These are phyloP conservation scores for Aspergillus alliaceus DNA, from an alignment of 2,329 filamentous ascomycete species.

Conservation along the genomic window DNA sequence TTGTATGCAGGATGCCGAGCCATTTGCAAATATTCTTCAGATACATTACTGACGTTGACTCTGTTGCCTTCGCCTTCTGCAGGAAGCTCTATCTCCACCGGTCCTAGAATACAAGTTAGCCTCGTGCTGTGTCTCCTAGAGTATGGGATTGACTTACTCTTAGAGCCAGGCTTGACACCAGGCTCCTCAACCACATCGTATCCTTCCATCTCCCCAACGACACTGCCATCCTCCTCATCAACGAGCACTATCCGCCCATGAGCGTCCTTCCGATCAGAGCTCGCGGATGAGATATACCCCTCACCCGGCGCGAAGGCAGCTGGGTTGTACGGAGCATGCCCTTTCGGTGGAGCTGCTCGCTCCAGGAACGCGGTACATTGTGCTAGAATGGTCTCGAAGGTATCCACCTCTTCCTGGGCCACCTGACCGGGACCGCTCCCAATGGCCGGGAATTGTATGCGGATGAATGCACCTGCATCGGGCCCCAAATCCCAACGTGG, in stretches of 20 bases:
- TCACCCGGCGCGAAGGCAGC: slow-evolving; percentile 76
- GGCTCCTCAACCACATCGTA: slow-evolving; percentile 78
- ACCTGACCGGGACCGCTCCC: slow-evolving; percentile 65
- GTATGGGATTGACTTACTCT: slow-evolving; percentile 60
- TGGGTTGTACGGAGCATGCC: slow-evolving; percentile 68
- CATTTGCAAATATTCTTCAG: slow-evolving; percentile 67
- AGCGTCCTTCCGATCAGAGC: slow-evolving; percentile 31
- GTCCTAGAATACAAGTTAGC: slow-evolving; percentile 34
- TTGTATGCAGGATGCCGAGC: slow-evolving; percentile 88
- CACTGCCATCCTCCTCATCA: slow-evolving; percentile 93
- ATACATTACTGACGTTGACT: slow-evolving; percentile 49
- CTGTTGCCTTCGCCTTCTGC: slow-evolving; percentile 47
- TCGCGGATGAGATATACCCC: slow-evolving; percentile 60
- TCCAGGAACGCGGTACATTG: slow-evolving; percentile 96
- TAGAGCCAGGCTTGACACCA: slow-evolving; percentile 78
- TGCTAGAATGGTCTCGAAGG: slow-evolving; percentile 96
- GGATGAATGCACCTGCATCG: slow-evolving; percentile 84
- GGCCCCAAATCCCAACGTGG: slow-evolving; percentile 92
- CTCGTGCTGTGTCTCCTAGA: slow-evolving; percentile 3
- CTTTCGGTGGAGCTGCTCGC: slow-evolving; percentile 64
- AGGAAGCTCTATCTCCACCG: slow-evolving; percentile 51
- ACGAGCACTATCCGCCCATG: slow-evolving; percentile 84
- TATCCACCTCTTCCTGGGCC: slow-evolving; percentile 88
- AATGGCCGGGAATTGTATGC: slow-evolving; percentile 81
- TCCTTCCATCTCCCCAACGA: slow-evolving; percentile 87